Evolutionary conservation across 2,329 filamentous ascomycete species (phyloP).

Genomic region (Calonectria pseudoreteaudii): DNA sequence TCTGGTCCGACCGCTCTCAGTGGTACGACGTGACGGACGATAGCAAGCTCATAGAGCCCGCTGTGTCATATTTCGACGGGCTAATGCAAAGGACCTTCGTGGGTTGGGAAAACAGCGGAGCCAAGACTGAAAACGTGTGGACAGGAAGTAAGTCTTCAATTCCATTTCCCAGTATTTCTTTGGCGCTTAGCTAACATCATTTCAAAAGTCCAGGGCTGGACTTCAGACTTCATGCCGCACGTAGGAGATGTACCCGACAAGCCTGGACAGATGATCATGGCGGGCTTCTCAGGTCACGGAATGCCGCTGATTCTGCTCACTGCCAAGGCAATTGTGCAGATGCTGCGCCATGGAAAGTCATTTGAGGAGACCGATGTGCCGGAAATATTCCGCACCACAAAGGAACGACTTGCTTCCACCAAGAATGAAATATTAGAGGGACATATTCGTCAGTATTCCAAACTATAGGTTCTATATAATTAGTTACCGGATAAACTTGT

Average conservation of each 20-base stretch:
- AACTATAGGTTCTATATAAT: neutral
- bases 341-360: constrained; percentile 46
- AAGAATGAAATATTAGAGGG: constrained; percentile 1
- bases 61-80: neutral
- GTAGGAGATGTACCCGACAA: constrained; percentile 52
- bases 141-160: constrained; percentile 11
- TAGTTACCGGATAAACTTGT: neutral
- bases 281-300: constrained; percentile 62
- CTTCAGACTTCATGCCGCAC: constrained; percentile 54
- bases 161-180: neutral
- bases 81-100: constrained; percentile 5
- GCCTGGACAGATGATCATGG: constrained; percentile 54
- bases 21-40: constrained; percentile 3
- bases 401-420: neutral
- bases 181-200: neutral
- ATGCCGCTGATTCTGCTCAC: constrained; percentile 59
- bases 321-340: constrained; percentile 53
- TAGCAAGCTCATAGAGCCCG: neutral
- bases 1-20: neutral
- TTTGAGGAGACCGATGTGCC: constrained; percentile 54
- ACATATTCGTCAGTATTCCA: neutral
- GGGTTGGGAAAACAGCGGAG: constrained; percentile 11
- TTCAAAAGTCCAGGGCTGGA: constrained; percentile 53
- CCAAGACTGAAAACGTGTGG: neutral
- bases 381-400: neutral